Evolutionary conservation across 768 basidiomycete species (phyloP).

Genomic region (Collybiopsis confluens): DNA sequence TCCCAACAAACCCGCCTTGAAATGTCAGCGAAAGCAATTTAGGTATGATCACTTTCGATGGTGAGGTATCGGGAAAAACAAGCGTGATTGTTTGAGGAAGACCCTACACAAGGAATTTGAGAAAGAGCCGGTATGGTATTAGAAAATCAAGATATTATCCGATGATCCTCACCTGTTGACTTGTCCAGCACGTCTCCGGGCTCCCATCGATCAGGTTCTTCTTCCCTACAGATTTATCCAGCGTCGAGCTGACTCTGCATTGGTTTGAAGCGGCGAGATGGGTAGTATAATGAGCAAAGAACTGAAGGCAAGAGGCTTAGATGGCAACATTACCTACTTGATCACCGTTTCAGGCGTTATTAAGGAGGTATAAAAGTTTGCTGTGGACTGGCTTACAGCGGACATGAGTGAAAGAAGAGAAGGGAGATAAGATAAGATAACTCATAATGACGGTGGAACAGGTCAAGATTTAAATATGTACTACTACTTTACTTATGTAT

Average conservation of each 20-base stretch:
- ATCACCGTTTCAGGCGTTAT: slow-evolving; percentile 3
- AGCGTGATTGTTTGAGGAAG: slow-evolving; percentile 74
- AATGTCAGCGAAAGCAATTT: slow-evolving; percentile 61
- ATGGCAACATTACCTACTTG: slow-evolving; percentile 6
- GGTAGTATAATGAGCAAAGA: background rate
- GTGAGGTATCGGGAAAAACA: slow-evolving; percentile 36
- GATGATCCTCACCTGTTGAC: slow-evolving; percentile 53
- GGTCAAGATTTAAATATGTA: too few species aligned
- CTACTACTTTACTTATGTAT: too few species aligned
- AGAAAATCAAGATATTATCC: background rate
- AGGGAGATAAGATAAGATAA: too few species aligned
- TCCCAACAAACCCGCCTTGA: slow-evolving; percentile 85
- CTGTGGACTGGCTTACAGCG: too few species aligned
- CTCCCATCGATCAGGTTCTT: slow-evolving; percentile 65
- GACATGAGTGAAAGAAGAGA: too few species aligned
- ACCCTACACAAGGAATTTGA: slow-evolving; percentile 40
- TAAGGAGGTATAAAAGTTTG: too few species aligned
- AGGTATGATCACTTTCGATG: slow-evolving; percentile 43
- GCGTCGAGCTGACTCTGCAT: slow-evolving; percentile 71
- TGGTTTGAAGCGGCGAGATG: background rate
- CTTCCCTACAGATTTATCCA: slow-evolving; percentile 71
- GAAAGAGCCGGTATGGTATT: slow-evolving; percentile 10
- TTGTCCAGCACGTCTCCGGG: slow-evolving; percentile 83
- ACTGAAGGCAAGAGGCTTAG: background rate
- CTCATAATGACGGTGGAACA: too few species aligned